Evolutionary conservation across 108 stramenopile species (phyloP).

Genomic region (Aurantiochytrium sp.): DNA sequence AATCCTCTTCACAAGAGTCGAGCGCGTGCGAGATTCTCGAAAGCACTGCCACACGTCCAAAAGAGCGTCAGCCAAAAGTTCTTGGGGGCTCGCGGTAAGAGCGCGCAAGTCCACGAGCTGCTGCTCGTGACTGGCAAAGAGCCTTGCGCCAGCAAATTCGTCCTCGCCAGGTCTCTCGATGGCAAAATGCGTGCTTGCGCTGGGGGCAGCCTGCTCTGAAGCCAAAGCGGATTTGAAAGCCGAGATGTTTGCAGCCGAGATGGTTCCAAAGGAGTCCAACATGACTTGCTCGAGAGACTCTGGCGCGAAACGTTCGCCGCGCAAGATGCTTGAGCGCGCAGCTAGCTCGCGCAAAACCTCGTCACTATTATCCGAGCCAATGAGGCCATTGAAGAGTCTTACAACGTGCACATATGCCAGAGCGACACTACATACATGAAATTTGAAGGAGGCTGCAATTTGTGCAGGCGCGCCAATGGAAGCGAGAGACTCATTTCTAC

Average conservation of each 20-base stretch:
- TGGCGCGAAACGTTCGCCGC: not conserved
- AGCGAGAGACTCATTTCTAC: not conserved
- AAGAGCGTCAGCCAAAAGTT: not conserved
- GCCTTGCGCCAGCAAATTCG: not conserved
- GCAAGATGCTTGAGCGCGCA: not conserved
- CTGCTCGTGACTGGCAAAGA: not conserved
- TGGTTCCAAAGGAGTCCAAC: not conserved
- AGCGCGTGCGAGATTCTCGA: not conserved
- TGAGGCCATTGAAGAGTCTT: not conserved
- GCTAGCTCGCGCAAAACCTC: not conserved
- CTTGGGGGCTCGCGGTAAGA: not conserved
- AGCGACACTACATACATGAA: not conserved
- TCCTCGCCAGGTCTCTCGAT: not conserved
- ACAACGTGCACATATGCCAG: not conserved
- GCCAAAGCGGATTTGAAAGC: not conserved
- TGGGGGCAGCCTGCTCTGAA: not conserved
- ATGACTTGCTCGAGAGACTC: not conserved
- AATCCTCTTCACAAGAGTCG: not conserved
- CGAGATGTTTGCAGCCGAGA: not conserved
- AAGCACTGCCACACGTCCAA: not conserved
- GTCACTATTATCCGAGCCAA: not conserved
- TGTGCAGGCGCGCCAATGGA: conserved; percentile 10
- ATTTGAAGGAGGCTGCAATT: not conserved
- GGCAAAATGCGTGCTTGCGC: not conserved
- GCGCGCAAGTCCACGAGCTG: not conserved